These are phyloP conservation scores for Marchantia paleacea DNA, from an alignment of 225 moss, liverwort and hornwort species.

Conservation along the genomic window DNA sequence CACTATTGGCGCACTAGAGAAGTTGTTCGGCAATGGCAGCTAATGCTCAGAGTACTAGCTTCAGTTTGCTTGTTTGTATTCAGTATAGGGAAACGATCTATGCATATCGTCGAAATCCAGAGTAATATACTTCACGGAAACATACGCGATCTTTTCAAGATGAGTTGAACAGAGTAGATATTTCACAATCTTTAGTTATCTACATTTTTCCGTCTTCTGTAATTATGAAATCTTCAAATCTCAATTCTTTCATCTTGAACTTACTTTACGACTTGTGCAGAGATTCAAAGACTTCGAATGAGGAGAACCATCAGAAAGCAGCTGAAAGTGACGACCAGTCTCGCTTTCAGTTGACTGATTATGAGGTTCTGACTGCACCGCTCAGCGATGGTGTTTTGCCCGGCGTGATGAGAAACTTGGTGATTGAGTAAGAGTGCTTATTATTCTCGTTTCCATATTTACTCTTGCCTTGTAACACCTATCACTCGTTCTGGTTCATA, in stretches of 20 bases:
- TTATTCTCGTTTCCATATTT: background rate
- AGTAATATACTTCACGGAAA: too few relatives aligned
- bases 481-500: too few relatives aligned
- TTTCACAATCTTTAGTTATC: too few relatives aligned
- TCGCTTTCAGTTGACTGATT: conserved; percentile 14
- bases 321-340: conserved; percentile 2
- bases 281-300: background rate
- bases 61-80: background rate
- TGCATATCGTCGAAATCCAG: too few relatives aligned
- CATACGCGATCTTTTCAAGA: too few relatives aligned
- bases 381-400: conserved; percentile 62
- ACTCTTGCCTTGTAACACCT: background rate
- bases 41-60: background rate
- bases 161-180: too few relatives aligned
- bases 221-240: too few relatives aligned
- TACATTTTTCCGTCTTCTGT: too few relatives aligned
- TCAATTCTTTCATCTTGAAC: too few relatives aligned
- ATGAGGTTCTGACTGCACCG: conserved; percentile 72
- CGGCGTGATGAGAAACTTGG: conserved; percentile 61
- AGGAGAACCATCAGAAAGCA: background rate
- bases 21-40: background rate
- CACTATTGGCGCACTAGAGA: too few relatives aligned
- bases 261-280: conserved; percentile 15
- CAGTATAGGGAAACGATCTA: too few relatives aligned
- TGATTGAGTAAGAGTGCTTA: conserved; percentile 36